Percentiles rank a stretch among this genome's conserved stretches.
Conservation (phyloP, 1,139 yeast species). For the Casaregolazyma suthepensis region DNA sequence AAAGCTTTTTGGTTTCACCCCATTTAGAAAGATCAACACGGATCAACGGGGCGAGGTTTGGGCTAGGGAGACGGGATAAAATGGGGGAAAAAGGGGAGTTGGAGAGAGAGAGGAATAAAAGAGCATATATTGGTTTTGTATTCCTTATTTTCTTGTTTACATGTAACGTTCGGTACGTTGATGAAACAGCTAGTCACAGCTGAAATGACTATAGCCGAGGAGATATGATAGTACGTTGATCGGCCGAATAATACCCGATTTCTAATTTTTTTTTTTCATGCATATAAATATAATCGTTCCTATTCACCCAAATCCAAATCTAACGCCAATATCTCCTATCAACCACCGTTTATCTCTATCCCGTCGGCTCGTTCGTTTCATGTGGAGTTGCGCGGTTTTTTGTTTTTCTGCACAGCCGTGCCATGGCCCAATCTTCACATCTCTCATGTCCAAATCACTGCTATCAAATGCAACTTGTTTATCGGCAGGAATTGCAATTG, state of each 20-base stretch:
- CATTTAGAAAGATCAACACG: neutral
- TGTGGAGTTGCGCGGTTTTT: neutral
- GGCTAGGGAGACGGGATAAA: neutral
- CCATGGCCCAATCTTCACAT: neutral
- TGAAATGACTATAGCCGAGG: neutral
- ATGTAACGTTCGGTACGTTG: neutral
- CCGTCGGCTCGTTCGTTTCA: neutral
- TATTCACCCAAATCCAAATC: neutral
- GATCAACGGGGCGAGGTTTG: neutral
- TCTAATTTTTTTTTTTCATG: neutral
- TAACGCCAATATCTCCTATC: neutral
- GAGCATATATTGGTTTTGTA: neutral
- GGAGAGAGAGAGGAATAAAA: neutral
- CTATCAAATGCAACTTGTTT: neutral
- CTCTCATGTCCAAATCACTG: neutral
- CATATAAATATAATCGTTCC: neutral
- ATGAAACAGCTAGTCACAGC: neutral
- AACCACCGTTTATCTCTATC: neutral
- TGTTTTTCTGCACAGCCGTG: neutral
- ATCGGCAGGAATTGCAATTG: conserved; percentile 1
- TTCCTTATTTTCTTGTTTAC: too few species aligned
- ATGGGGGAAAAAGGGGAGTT: neutral
- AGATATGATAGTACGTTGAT: neutral
- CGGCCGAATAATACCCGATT: neutral
- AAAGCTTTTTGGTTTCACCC: neutral